Evolutionary conservation across 495 filamentous ascomycete genomes (phyloP), one percentile per base, ranked within the genome.

Genomic region (Gamarada debralockiae): DNA sequence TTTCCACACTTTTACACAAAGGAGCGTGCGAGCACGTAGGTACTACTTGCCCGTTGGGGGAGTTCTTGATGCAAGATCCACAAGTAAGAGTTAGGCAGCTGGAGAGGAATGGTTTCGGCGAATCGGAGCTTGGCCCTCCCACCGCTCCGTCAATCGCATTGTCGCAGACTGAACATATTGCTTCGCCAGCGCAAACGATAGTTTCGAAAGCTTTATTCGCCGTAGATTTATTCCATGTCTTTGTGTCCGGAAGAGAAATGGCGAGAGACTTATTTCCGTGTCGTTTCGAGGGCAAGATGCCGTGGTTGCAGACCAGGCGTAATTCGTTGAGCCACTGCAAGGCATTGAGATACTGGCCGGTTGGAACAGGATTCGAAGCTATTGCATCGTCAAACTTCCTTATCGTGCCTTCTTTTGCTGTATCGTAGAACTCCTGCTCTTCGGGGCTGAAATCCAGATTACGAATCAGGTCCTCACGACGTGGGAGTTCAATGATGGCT

Each of bases 251-350:
- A 12, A 29, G 7, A 1, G 1, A 27, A 3, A 44, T 37, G n/a
- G 17, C 2, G 15, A 44, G 24, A 14, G 29, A 8, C 14, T 39
- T 29, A 22, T 37, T 41, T 2, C 5, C 5, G 34, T 54, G 22
- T 53, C 53, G 25, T 52, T 60, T 52, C 43, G 50, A 51, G 25
- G 69, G 70, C 8, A 37, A 37, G 4, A 67, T 43, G 3, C 74
- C 70, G 2, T 74, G 55, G 41, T 73, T 70, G 42, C 73, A 76
- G 7, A 70, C 52, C 37, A 73, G 55, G 4, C 73, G 60, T 51
- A 77, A 49, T 15, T 61, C 55, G 18, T 76, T 63, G 50, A 77
- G 67, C 57, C 64, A 59, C 50, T 77, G 67, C 20, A 75, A 15
- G 5, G 48, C 48, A n/a, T 50, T 50, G 12, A 50, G 48, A 39